phyloP scores from a whole-genome alignment of 1,139 yeast species.

The Ogataea hybrid region DNA sequence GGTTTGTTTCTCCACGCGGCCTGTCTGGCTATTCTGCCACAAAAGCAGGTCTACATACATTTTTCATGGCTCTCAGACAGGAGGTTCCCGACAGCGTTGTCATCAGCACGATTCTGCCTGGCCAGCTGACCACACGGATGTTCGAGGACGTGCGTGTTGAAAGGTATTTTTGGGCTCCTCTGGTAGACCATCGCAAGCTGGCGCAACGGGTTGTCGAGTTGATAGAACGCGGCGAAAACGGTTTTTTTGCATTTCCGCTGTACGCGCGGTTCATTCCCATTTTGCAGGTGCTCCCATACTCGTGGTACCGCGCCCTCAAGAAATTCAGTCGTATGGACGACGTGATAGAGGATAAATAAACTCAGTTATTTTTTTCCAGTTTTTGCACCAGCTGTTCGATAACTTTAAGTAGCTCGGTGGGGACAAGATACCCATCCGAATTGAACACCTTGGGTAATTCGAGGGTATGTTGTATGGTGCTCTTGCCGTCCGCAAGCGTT shows the following conservation, averaged over 20 bases:
- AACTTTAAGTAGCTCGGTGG: slow-evolving; percentile 38
- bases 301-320: slow-evolving; percentile 45
- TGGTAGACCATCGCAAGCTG: slow-evolving; percentile 43
- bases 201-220: slow-evolving; percentile 43
- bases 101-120: slow-evolving; percentile 57
- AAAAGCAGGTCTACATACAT: slow-evolving; percentile 58
- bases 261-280: slow-evolving; percentile 59
- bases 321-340: slow-evolving; percentile 53
- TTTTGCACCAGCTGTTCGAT: slow-evolving; percentile 34
- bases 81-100: slow-evolving; percentile 39
- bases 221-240: slow-evolving; percentile 48
- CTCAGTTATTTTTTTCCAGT: slow-evolving; percentile 11
- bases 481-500: slow-evolving; percentile 34
- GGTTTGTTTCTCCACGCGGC: slow-evolving; percentile 67
- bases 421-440: slow-evolving; percentile 44
- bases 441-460: slow-evolving; percentile 48
- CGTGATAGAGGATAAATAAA: slow-evolving; percentile 2
- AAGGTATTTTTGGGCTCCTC: slow-evolving; percentile 62
- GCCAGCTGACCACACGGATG: slow-evolving; percentile 64
- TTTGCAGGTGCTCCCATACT: slow-evolving; percentile 51
- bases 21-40: slow-evolving; percentile 65
- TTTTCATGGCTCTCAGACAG: slow-evolving; percentile 56
- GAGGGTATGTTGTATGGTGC: slow-evolving; percentile 28
- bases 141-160: slow-evolving; percentile 61
- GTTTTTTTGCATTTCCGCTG: slow-evolving; percentile 54